Evolutionary conservation across 352 stramenopile species (phyloP).

Genomic region (Globisporangium parvum): DNA sequence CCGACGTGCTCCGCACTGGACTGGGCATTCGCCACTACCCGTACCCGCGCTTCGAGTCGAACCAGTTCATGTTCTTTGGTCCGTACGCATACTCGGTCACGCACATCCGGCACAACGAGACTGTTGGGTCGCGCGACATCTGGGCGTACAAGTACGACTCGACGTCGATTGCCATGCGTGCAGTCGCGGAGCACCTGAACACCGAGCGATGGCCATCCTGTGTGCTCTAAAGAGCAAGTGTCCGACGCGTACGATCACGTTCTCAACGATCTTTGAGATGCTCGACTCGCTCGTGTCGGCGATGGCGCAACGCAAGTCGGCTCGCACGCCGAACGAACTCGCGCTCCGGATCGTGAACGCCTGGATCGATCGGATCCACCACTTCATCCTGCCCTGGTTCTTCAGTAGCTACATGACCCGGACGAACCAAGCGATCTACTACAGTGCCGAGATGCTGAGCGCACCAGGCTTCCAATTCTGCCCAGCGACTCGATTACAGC

Average conservation of each 20-base stretch:
- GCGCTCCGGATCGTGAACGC: slow-evolving; percentile 6
- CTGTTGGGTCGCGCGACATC: background rate
- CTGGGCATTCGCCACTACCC: background rate
- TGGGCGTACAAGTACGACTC: slow-evolving; percentile 15
- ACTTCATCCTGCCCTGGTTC: slow-evolving; percentile 19
- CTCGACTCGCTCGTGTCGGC: slow-evolving; percentile 5
- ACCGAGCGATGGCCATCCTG: slow-evolving; percentile 2
- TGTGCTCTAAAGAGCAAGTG: slow-evolving; percentile 7
- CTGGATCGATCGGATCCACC: slow-evolving; percentile 16
- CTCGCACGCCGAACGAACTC: background rate
- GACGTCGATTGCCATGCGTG: slow-evolving; percentile 3
- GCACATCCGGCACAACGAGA: slow-evolving; percentile 5
- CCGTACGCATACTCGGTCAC: slow-evolving; percentile 6
- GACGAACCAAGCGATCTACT: slow-evolving; percentile 15
- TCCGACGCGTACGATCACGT: background rate
- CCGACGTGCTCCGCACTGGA: slow-evolving; percentile 11
- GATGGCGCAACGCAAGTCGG: background rate
- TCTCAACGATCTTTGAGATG: slow-evolving; percentile 1
- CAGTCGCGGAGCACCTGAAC: slow-evolving; percentile 4
- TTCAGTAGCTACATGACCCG: slow-evolving; percentile 9
- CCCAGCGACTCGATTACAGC: background rate
- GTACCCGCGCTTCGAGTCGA: slow-evolving; percentile 1
- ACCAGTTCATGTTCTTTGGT: slow-evolving; percentile 1
- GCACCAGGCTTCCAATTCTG: slow-evolving; percentile 3
- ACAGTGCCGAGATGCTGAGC: background rate